phyloP scores from a whole-genome alignment of 2,329 filamentous ascomycete species.

The Colletotrichum phormii region DNA sequence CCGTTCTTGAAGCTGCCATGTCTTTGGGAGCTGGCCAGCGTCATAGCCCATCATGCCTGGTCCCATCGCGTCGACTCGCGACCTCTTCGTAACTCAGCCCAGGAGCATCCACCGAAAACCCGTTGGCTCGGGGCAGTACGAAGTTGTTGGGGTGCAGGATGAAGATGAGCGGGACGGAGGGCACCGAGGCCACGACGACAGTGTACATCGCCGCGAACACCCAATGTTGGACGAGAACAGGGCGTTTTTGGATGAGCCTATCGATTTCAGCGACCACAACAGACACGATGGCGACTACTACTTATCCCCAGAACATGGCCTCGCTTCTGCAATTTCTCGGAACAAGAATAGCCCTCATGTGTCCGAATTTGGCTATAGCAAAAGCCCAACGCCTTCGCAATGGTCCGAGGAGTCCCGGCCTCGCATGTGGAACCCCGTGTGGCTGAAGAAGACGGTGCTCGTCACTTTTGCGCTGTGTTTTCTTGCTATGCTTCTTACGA shows the following conservation, averaged over 20 bases:
- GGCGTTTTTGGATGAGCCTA: neutral
- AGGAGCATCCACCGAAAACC: neutral
- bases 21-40: neutral
- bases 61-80: neutral
- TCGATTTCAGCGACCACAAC: neutral
- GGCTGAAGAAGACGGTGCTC: conserved; percentile 38
- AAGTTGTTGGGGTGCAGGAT: neutral
- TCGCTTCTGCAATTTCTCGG: neutral
- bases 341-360: neutral
- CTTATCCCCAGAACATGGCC: neutral
- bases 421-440: conserved; percentile 39
- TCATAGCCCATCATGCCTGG: neutral
- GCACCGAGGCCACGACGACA: neutral
- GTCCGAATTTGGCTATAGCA: neutral
- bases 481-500: conserved; percentile 38
- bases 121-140: neutral
- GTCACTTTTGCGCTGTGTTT: conserved; percentile 38
- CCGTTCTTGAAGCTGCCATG: neutral
- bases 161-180: neutral
- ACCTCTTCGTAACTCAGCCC: neutral
- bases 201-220: neutral
- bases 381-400: neutral
- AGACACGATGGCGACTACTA: neutral
- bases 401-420: neutral
- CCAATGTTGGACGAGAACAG: neutral